Evolutionary conservation across 768 basidiomycete species (phyloP), one percentile per base, ranked within the genome.

Genomic region (Lentinus tigrinus): DNA sequence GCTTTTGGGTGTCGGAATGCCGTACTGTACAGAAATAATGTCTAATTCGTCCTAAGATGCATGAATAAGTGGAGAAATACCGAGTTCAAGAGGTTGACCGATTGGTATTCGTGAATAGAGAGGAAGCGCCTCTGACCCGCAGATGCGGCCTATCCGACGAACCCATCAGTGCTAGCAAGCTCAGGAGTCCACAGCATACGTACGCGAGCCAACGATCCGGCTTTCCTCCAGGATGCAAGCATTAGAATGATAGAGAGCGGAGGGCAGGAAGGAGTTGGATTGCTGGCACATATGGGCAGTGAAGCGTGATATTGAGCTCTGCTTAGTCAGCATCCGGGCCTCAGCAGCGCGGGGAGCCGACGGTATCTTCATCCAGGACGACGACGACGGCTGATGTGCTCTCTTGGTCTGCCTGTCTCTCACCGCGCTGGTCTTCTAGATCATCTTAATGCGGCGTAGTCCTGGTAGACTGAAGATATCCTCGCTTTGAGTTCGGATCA

Each of bases 21-120:
- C 95, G 74, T 97, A 97, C 95, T 98, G 66, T n/a, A 36, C 56
- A n/a, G n/a, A n/a, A n/a, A n/a, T n/a, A n/a, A 47, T 50, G 39
- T 48, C 50, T 48, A 53, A 36, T 7, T 7, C 19, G 49, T 17
- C 37, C 50, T 37, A 36, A 48, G 16, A 27, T 44, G 49, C 23
- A 34, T 21, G 31, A 50, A 44, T 37, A 17, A 42, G 54, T 34
- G 8, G 4, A 14, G 36, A 69, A 80, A 67, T 70, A 98, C 96
- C 63, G 93, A 88, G 77, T 98, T 97, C 65, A 99, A 84, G 46
- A 99, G 81, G 63, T 88, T 87, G 74, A 98, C 90, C 43, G 95
- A 96, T 74, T 98, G 95, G 78, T 97, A 93, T 77, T 99, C 97
- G 76, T 99, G 97, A 68, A 99, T 95, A 24, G 94, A 96, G 67